Conservation (phyloP, 192 early-diverging fungal genomes). For the Coemansia sp. region DNA sequence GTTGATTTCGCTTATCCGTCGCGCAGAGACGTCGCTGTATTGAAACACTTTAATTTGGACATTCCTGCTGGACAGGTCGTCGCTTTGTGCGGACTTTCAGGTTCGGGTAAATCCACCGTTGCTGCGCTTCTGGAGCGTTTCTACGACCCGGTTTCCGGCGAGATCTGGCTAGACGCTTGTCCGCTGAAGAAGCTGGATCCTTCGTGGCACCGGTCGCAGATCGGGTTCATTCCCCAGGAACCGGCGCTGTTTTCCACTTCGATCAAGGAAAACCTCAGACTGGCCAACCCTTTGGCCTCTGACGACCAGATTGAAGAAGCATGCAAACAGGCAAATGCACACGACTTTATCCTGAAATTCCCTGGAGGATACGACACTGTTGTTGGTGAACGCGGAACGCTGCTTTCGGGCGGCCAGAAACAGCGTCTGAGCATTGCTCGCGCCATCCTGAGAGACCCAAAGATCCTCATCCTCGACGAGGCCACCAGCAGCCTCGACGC, state of each 20-base stretch:
- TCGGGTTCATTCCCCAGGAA: constrained; percentile 77
- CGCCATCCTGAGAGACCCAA: constrained; percentile 61
- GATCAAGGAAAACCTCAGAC: constrained; percentile 73
- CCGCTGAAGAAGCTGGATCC: constrained; percentile 62
- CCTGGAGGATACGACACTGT: constrained; percentile 58
- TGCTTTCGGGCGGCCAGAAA: constrained; percentile 64
- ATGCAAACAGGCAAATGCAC: constrained; percentile 73
- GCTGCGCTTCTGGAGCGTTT: constrained; percentile 73
- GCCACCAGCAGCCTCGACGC: constrained; percentile 76
- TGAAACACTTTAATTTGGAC: constrained; percentile 47
- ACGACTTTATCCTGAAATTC: constrained; percentile 60
- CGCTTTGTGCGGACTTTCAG: constrained; percentile 54
- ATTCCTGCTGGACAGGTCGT: constrained; percentile 51
- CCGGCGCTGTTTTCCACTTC: constrained; percentile 78
- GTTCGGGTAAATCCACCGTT: constrained; percentile 74
- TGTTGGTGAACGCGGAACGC: constrained; percentile 55
- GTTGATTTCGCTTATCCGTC: constrained; percentile 58
- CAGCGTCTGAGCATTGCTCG: constrained; percentile 64
- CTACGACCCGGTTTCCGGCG: constrained; percentile 67
- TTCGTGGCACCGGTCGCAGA: constrained; percentile 62
- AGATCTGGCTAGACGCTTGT: constrained; percentile 65
- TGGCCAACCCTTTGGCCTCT: constrained; percentile 62
- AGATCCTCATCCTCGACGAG: constrained; percentile 80
- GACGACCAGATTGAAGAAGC: constrained; percentile 66
- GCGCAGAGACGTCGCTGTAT: constrained; percentile 38